Base-by-base conservation (phyloP, 1,139 yeast genomes). In the Taphrina deformans region DNA sequence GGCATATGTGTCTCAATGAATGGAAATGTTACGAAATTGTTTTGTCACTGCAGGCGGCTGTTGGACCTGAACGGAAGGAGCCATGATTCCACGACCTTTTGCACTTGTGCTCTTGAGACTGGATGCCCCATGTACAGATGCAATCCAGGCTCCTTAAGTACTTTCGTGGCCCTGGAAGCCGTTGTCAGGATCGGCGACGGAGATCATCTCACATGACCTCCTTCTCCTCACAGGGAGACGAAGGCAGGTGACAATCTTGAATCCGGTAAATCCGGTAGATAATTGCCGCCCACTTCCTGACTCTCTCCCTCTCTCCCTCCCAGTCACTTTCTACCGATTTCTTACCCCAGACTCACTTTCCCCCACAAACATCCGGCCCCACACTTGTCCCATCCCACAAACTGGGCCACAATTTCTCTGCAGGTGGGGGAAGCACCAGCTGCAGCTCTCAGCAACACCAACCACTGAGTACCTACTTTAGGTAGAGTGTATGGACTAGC, bases 21-120 rank as follows among this genome's bases (percentile, higher is more conserved):
- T 2, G n/a, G n/a, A n/a, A 3, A 1, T 18, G 21, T 51, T 29
- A 51, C 55, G 55, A 31, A 31, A 51, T 18, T 51, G 55, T 27
- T 51, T 51, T 21, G 41, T 44, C n/a, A 51, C 44, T 31, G 55
- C 55, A 7, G 55, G 55, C 2, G 40, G 55, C 6, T 29, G 24
- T 12, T 51, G 35, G 24, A 51, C 55, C 29, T 51, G 55, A 12
- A 51, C 31, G 29, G 55, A 51, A 51, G 55, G 55, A 26, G 55
- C 55, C 55, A 51, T 51, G 23, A n/a, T n/a, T n/a, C n/a, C n/a
- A n/a, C n/a, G n/a, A n/a, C n/a, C n/a, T n/a, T n/a, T n/a, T n/a
- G n/a, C n/a, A n/a, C n/a, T n/a, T n/a, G n/a, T n/a, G n/a, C n/a
- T n/a, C n/a, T n/a, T n/a, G n/a, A n/a, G n/a, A n/a, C n/a, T n/a